Base-by-base conservation (phyloP, 1,284 basidiomycete genomes). In the Apiotrichum veenhuisii region DNA sequence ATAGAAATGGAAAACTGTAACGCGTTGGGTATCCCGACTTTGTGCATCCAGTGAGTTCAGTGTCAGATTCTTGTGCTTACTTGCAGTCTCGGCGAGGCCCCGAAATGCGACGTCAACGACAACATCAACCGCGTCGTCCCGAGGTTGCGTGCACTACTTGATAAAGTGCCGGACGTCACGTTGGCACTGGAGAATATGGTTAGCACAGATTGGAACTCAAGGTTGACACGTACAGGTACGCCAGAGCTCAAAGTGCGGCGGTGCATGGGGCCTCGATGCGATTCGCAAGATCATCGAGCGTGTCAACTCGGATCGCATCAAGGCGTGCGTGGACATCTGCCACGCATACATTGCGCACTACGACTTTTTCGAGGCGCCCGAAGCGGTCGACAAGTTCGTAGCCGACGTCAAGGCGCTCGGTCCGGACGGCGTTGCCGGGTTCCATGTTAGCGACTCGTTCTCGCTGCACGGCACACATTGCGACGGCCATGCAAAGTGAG, bases 161-260 rank as follows among this genome's bases (percentile, higher is more conserved):
- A 26, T 0, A 36, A 37, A 3, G 50, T 57, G 12, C 55, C 55
- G 0, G 7, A 17, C 17, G 55, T 61, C 20, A 48, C 20, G 5
- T 40, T 61, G 8, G 59, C 59, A 18, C 26, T 61, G 8, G 59
- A 61, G 50, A 61, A 61, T 53, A 61, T 61, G 59, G 54, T 53
- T 7, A 26, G 53, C n/a, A 45, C 23, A 5, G 12, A 11, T 7
- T 44, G 25, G 11, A 5, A 0, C 4, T 8, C 22, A 12, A 3
- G 18, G 30, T 20, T 22, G 7, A n/a, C 25, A 22, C 41, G n/a
- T 4, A 23, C 23, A 17, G 22, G 22, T 43, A 14, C 42, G 42
- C 22, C 23, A 14, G 12, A 25, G 22, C 4, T 23, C 23, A 17
- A 43, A 25, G 12, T 54, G 54, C 23, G 34, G 36, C 22, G 20